A percentile compares a stretch with the other conserved stretches of the same genome.
phyloP scores from a whole-genome alignment of 495 filamentous ascomycete genomes.

The Trichoderma reesei region DNA sequence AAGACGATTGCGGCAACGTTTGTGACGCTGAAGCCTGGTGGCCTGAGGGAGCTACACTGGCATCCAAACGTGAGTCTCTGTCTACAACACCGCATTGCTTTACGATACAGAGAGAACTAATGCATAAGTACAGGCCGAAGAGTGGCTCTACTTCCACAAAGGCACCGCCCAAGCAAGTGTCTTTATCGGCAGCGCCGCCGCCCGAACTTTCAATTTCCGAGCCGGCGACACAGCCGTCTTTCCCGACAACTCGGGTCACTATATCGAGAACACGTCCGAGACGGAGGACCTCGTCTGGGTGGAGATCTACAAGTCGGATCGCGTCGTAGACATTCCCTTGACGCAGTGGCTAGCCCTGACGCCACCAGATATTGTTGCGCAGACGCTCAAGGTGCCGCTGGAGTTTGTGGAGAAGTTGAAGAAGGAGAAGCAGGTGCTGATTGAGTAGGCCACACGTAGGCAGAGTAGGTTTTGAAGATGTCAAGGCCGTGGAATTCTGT shows the following conservation, averaged over 20 bases:
- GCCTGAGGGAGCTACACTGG: constrained; percentile 56
- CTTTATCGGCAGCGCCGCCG: constrained; percentile 47
- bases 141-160: constrained; percentile 58
- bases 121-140: constrained; percentile 37
- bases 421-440: constrained; percentile 54
- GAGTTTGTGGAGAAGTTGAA: constrained; percentile 46
- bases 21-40: constrained; percentile 49
- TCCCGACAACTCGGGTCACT: constrained; percentile 50
- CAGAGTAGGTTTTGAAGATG: too few relatives aligned
- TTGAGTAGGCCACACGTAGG: constrained; percentile 16
- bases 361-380: constrained; percentile 48
- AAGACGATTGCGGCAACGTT: constrained; percentile 52
- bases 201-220: constrained; percentile 54
- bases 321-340: constrained; percentile 51
- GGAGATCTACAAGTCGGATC: constrained; percentile 55
- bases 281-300: constrained; percentile 54
- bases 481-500: too few relatives aligned
- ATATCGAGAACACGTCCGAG: constrained; percentile 55
- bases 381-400: constrained; percentile 46
- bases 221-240: constrained; percentile 57
- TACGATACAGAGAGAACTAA: neutral
- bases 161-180: constrained; percentile 50
- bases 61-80: constrained; percentile 48
- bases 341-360: constrained; percentile 59
- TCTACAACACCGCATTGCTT: neutral